These are phyloP conservation scores for Talinum fruticosum DNA, from an alignment of 148 eudicot genomes.

Conservation along the genomic window DNA sequence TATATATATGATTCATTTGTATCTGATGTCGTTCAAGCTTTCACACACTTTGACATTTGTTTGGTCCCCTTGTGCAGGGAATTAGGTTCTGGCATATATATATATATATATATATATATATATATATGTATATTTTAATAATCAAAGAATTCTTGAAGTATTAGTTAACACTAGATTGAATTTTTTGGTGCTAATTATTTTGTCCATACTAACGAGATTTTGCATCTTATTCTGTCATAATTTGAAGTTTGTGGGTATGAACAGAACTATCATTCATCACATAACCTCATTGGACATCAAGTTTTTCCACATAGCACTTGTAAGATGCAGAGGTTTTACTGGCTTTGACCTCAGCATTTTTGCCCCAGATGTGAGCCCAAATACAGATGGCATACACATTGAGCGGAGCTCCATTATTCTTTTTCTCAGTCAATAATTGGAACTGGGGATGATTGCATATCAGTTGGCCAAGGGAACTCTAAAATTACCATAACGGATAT, in stretches of 20 bases:
- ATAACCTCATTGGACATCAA: conserved; percentile 52
- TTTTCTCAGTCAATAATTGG: conserved; percentile 36
- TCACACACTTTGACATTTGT: too few species aligned
- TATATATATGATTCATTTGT: too few species aligned
- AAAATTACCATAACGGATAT: conserved; percentile 38
- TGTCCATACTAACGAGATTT: neutral
- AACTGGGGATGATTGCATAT: conserved; percentile 64
- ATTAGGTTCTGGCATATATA: too few species aligned
- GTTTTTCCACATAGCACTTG: conserved; percentile 47
- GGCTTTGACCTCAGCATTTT: conserved; percentile 30
- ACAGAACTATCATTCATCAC: conserved; percentile 34
- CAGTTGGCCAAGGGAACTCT: conserved; percentile 49
- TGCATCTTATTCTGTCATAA: conserved; percentile 31
- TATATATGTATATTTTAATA: too few species aligned
- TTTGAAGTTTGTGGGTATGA: conserved; percentile 51
- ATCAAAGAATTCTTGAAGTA: too few species aligned
- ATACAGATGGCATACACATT: conserved; percentile 59
- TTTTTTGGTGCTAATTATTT: too few species aligned
- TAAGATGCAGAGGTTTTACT: conserved; percentile 37
- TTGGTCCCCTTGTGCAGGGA: too few species aligned
- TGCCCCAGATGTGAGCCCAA: conserved; percentile 52
- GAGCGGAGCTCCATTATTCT: conserved; percentile 35
- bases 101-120: too few species aligned
- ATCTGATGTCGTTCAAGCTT: too few species aligned
- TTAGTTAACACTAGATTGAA: too few species aligned